Evolutionary conservation across 495 filamentous ascomycete species (phyloP).

Genomic region (Talaromyces nanjingensis): DNA sequence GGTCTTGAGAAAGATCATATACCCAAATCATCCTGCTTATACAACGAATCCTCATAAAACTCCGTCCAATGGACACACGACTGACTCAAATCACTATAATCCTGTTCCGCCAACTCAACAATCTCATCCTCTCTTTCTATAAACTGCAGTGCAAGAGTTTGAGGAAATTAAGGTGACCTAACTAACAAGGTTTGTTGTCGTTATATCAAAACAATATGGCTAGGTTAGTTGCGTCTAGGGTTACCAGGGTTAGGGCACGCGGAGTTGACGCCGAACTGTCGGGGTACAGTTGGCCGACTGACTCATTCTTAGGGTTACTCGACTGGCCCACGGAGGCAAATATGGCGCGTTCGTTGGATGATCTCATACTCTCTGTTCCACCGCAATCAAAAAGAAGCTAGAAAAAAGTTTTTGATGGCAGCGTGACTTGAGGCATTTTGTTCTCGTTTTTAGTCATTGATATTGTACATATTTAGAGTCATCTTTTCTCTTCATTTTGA

Average conservation of each 20-base stretch:
- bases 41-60: too few species aligned
- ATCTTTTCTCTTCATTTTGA: neutral
- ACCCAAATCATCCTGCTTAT: too few species aligned
- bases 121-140: too few species aligned
- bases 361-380: neutral
- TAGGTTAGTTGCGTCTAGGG: neutral
- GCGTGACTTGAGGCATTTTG: neutral
- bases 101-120: too few species aligned
- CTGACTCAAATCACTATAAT: too few species aligned
- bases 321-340: slow-evolving; percentile 2
- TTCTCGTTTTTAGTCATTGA: neutral
- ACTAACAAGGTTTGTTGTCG: too few species aligned
- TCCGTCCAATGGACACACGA: too few species aligned
- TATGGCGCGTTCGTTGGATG: slow-evolving; percentile 1
- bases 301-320: neutral
- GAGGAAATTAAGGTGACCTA: too few species aligned
- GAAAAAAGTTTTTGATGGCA: neutral
- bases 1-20: neutral
- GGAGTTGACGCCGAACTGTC: neutral
- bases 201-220: too few species aligned
- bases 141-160: too few species aligned
- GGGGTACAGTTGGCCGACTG: neutral
- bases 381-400: neutral
- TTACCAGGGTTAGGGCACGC: neutral
- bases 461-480: neutral